These are phyloP conservation scores for Arabidopsis arenosa DNA, from an alignment of 345 rosid genomes.

Conservation along the genomic window DNA sequence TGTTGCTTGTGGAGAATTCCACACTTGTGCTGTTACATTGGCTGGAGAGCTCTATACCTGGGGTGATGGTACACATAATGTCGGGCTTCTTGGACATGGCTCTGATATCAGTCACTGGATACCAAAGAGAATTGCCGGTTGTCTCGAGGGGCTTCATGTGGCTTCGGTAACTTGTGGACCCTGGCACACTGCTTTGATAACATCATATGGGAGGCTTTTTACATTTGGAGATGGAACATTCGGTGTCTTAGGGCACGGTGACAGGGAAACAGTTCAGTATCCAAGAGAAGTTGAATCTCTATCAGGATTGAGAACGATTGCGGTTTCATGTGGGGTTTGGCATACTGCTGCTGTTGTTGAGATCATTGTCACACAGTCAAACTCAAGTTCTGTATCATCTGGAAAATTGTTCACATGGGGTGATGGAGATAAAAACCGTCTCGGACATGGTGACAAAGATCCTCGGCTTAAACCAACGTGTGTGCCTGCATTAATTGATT, in stretches of 20 bases:
- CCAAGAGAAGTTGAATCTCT: slow-evolving; percentile 95
- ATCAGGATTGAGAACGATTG: slow-evolving; percentile 78
- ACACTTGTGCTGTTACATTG: slow-evolving; percentile 89
- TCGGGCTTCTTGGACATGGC: slow-evolving; percentile 97
- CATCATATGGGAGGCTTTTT: slow-evolving; percentile 86
- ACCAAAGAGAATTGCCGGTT: slow-evolving; percentile 89
- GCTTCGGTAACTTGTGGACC: slow-evolving; percentile 92
- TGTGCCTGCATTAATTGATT: slow-evolving; percentile 85
- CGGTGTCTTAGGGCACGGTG: slow-evolving; percentile 97
- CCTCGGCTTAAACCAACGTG: slow-evolving; percentile 92
- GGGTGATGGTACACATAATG: slow-evolving; percentile 96
- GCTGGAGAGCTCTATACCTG: slow-evolving; percentile 93
- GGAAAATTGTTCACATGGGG: slow-evolving; percentile 99
- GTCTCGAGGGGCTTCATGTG: slow-evolving; percentile 92
- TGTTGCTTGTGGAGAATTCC: slow-evolving; percentile 97
- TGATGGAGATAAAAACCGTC: slow-evolving; percentile 94
- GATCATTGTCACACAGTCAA: slow-evolving; percentile 86
- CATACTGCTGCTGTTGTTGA: slow-evolving; percentile 99
- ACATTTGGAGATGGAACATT: slow-evolving; percentile 98
- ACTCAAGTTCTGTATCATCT: slow-evolving; percentile 66
- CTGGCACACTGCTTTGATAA: slow-evolving; percentile 93
- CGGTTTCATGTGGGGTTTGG: slow-evolving; percentile 98
- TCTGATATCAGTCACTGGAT: slow-evolving; percentile 95
- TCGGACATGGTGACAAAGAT: slow-evolving; percentile 97
- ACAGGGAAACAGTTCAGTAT: slow-evolving; percentile 65